phyloP scores from a whole-genome alignment of 179 eudicot genomes.

The Beta corolliflora region DNA sequence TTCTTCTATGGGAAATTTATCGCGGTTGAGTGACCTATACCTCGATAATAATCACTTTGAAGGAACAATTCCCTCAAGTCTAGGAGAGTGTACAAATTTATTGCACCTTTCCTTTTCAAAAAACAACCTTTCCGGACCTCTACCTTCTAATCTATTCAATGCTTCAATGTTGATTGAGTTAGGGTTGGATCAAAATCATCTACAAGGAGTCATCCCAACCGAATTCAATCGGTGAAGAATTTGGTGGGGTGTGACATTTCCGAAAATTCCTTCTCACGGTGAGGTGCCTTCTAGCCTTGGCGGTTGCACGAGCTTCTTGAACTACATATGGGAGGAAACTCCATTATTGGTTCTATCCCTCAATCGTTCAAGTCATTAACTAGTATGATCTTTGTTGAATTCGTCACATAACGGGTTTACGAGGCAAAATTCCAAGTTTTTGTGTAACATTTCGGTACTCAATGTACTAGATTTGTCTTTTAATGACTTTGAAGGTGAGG shows the following conservation, averaged over 20 bases:
- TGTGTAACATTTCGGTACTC: conserved; percentile 11
- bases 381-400: conserved; percentile 12
- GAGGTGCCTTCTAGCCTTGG: conserved; percentile 17
- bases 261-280: conserved; percentile 10
- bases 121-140: neutral
- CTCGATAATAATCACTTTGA: neutral
- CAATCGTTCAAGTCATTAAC: conserved; percentile 12
- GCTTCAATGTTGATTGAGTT: neutral
- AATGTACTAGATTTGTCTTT: conserved; percentile 15
- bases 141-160: neutral
- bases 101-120: neutral
- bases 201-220: conserved; percentile 25
- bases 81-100: neutral
- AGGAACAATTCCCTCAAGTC: neutral
- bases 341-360: conserved; percentile 28
- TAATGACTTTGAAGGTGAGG: conserved; percentile 24
- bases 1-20: conserved; percentile 1
- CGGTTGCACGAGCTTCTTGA: conserved; percentile 6
- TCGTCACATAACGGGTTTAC: conserved; percentile 13
- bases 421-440: conserved; percentile 10
- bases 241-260: neutral
- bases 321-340: conserved; percentile 6
- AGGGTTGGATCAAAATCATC: neutral
- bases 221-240: neutral
- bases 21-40: neutral